A percentile compares a stretch with the other conserved stretches of the same genome.
phyloP scores from a whole-genome alignment of 441 rosid species.

The Geranium incanum region DNA sequence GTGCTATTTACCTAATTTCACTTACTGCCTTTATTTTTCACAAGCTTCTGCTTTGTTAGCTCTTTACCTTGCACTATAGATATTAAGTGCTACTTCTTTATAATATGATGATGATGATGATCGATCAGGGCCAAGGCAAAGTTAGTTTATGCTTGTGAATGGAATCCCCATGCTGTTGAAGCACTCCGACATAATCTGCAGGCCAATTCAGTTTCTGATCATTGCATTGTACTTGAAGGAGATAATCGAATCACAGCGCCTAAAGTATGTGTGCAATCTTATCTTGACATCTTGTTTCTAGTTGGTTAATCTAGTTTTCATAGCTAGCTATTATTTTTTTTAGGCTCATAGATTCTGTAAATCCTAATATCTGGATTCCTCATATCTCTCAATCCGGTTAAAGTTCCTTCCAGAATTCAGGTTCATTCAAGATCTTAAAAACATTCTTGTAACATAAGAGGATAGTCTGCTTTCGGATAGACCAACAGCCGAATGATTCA shows the following conservation, averaged over 20 bases:
- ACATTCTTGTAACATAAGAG: background rate
- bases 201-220: slow-evolving; percentile 64
- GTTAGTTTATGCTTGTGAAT: slow-evolving; percentile 86
- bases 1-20: background rate
- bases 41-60: background rate
- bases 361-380: background rate
- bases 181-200: slow-evolving; percentile 63
- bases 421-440: background rate
- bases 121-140: slow-evolving; percentile 70
- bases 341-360: background rate
- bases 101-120: slow-evolving; percentile 12
- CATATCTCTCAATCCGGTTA: background rate
- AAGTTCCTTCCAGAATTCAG: background rate
- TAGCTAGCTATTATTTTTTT: background rate
- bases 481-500: background rate
- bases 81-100: background rate
- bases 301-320: background rate
- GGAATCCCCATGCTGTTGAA: slow-evolving; percentile 86
- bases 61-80: background rate
- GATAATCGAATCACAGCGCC: slow-evolving; percentile 73
- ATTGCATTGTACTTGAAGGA: slow-evolving; percentile 76
- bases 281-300: background rate
- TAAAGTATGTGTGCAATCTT: slow-evolving; percentile 34
- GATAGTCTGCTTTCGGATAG: background rate
- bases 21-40: background rate